Percentiles rank a stretch among this genome's conserved stretches.
Conservation (phyloP, 345 rosid genomes). For the Camelina laxa region DNA sequence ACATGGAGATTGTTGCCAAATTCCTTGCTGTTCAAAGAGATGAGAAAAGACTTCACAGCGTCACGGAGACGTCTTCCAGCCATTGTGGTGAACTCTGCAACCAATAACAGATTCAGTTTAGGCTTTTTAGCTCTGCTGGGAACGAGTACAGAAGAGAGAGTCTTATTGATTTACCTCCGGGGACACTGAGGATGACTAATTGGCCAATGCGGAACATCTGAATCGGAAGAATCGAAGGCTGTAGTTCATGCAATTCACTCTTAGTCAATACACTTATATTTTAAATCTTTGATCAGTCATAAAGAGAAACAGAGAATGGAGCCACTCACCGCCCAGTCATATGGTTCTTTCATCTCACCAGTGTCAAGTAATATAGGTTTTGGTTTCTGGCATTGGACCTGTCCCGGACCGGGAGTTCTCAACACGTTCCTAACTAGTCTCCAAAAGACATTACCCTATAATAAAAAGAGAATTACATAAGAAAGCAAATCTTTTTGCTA, state of each 20-base stretch:
- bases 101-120: not conserved
- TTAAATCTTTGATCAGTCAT: not conserved
- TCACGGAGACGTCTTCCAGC: conserved; percentile 99
- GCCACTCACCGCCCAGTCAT: conserved; percentile 93
- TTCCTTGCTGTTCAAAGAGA: conserved; percentile 43
- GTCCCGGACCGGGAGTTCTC: conserved; percentile 68
- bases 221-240: conserved; percentile 96
- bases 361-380: conserved; percentile 97
- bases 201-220: conserved; percentile 90
- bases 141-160: not conserved
- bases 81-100: conserved; percentile 83
- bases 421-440: conserved; percentile 76
- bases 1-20: conserved; percentile 50
- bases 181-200: conserved; percentile 87
- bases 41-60: conserved; percentile 57
- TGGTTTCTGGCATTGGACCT: conserved; percentile 82
- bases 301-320: conserved; percentile 6
- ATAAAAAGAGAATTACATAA: not conserved
- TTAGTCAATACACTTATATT: not conserved
- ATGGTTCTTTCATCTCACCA: conserved; percentile 95
- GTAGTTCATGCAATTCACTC: conserved; percentile 29
- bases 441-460: conserved; percentile 97
- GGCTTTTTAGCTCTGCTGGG: not conserved
- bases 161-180: conserved; percentile 73
- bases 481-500: not conserved